Conservation (phyloP, 1,284 basidiomycete species). For the Tylopilus sp. region DNA sequence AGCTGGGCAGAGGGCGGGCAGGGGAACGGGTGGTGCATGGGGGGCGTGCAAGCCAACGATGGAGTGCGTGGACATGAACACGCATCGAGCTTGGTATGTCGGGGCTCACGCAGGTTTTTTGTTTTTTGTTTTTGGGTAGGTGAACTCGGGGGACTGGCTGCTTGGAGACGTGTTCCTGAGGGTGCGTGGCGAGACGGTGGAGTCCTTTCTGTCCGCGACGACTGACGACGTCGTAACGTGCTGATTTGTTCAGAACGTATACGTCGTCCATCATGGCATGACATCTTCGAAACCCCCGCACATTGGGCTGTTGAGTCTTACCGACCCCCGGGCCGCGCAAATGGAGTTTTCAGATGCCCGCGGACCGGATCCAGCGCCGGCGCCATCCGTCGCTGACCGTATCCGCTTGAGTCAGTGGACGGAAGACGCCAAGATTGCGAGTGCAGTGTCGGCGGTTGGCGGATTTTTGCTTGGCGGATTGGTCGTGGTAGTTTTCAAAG, state of each 20-base stretch:
- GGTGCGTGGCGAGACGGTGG: slow-evolving; percentile 32
- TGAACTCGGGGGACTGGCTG: slow-evolving; percentile 61
- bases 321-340: slow-evolving; percentile 39
- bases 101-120: slow-evolving; percentile 4
- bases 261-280: slow-evolving; percentile 46
- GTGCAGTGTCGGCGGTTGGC: slow-evolving; percentile 19
- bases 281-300: slow-evolving; percentile 41
- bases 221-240: too few relatives aligned
- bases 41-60: slow-evolving; percentile 56
- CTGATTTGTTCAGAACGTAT: slow-evolving; percentile 44
- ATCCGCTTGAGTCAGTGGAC: slow-evolving; percentile 17
- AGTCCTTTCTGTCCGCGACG: too few relatives aligned
- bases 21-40: slow-evolving; percentile 51
- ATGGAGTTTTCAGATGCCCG: slow-evolving; percentile 41
- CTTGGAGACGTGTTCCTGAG: slow-evolving; percentile 56
- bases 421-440: slow-evolving; percentile 14
- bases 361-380: slow-evolving; percentile 41
- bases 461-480: slow-evolving; percentile 36
- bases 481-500: slow-evolving; percentile 17
- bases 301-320: slow-evolving; percentile 48
- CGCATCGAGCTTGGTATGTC: too few relatives aligned
- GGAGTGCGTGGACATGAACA: slow-evolving; percentile 33
- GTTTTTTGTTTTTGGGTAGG: slow-evolving; percentile 37
- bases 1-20: slow-evolving; percentile 44
- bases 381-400: slow-evolving; percentile 21